Evolutionary conservation across 1,139 yeast genomes (phyloP).

Genomic region (Yamadazyma aaseri): DNA sequence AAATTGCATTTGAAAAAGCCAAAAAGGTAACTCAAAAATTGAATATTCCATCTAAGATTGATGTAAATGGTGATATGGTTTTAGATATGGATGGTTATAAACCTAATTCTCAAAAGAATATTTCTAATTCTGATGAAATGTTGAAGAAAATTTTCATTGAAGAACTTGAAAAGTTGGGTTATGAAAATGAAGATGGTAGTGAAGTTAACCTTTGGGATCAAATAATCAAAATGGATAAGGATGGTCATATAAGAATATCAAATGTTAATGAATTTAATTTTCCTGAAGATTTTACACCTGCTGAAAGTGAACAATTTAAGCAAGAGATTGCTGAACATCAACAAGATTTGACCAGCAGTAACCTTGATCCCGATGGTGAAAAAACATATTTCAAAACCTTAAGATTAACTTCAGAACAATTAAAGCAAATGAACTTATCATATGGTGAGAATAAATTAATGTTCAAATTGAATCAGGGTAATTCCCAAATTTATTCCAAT

Average conservation of each 20-base stretch:
- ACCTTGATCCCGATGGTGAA: slow-evolving; percentile 21
- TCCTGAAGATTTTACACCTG: slow-evolving; percentile 11
- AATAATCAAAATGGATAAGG: slow-evolving; percentile 30
- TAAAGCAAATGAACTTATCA: slow-evolving; percentile 67
- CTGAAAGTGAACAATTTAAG: slow-evolving; percentile 11
- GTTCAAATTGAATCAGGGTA: slow-evolving; percentile 81
- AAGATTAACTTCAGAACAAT: slow-evolving; percentile 87
- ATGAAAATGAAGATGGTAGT: slow-evolving; percentile 17
- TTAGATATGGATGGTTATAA: slow-evolving; percentile 97
- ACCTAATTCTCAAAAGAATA: slow-evolving; percentile 71
- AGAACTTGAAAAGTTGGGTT: slow-evolving; percentile 31
- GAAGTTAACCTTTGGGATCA: slow-evolving; percentile 21
- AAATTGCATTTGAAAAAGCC: slow-evolving; percentile 60
- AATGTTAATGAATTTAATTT: slow-evolving; percentile 12
- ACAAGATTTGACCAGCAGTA: slow-evolving; percentile 15
- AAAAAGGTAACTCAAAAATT: slow-evolving; percentile 67
- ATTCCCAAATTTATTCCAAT: slow-evolving; percentile 70
- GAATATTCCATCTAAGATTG: slow-evolving; percentile 86
- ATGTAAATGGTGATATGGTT: slow-evolving; percentile 85
- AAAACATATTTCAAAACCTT: slow-evolving; percentile 76
- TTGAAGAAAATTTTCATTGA: slow-evolving; percentile 72
- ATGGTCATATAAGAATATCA: slow-evolving; percentile 16
- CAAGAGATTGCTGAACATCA: slow-evolving; percentile 16
- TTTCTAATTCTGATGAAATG: slow-evolving; percentile 65
- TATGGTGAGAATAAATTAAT: slow-evolving; percentile 77